These are phyloP conservation scores for Cyclotella baltica DNA, from an alignment of 108 stramenopile species.

Conservation along the genomic window DNA sequence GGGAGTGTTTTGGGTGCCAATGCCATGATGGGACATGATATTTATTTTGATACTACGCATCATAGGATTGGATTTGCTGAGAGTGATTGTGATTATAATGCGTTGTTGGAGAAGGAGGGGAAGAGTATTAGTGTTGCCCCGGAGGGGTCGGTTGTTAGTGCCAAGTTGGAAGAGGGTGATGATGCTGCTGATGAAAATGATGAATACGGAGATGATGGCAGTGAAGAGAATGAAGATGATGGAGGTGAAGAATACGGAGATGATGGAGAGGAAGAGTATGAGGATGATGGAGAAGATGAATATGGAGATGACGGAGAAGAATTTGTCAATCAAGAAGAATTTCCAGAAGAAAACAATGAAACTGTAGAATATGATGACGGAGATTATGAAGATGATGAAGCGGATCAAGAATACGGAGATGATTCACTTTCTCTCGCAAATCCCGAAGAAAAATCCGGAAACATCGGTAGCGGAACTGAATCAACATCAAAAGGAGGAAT, in stretches of 20 bases:
- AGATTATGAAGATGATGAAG: neutral
- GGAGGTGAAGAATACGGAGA: neutral
- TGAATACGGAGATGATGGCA: conserved; percentile 1
- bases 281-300: neutral
- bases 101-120: conserved; percentile 38
- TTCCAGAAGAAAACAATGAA: too few relatives aligned
- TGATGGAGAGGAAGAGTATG: neutral
- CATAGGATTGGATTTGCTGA: conserved; percentile 90
- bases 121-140: conserved; percentile 41
- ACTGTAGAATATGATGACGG: neutral
- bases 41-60: conserved; percentile 86
- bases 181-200: conserved; percentile 16
- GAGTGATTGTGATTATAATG: conserved; percentile 81
- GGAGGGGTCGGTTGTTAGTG: conserved; percentile 9
- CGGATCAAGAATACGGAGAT: conserved; percentile 5
- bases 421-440: conserved; percentile 9
- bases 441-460: conserved; percentile 29
- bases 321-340: too few relatives aligned
- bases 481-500: neutral
- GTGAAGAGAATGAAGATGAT: neutral
- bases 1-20: conserved; percentile 95
- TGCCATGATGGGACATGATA: conserved; percentile 95
- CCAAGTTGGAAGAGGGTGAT: conserved; percentile 26
- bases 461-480: neutral
- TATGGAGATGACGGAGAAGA: conserved; percentile 5